phyloP scores from a whole-genome alignment of 2,329 filamentous ascomycete species.

The Aspergillus novoparasiticus region DNA sequence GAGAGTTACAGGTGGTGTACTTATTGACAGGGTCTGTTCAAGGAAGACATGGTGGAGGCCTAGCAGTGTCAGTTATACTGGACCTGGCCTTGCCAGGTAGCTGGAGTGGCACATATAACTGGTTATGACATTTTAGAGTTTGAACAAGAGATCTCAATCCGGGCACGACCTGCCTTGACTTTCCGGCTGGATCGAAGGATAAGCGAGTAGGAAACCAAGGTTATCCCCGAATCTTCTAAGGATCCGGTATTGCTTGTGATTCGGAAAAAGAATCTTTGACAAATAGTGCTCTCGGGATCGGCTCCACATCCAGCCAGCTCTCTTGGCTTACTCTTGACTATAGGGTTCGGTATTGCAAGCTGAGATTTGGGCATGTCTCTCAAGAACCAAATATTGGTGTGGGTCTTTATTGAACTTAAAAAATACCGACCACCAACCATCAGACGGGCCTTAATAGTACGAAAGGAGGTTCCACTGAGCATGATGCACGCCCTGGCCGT shows the following conservation, averaged over 20 bases:
- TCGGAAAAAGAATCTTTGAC: not conserved
- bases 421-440: not conserved
- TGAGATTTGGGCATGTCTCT: conserved; percentile 1
- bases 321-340: not conserved
- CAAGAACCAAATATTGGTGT: not conserved
- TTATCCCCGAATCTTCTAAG: not conserved
- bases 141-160: not conserved
- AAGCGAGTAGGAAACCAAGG: not conserved
- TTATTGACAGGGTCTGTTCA: not conserved
- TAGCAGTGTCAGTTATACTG: not conserved
- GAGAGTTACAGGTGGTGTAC: not conserved
- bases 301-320: not conserved
- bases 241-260: not conserved
- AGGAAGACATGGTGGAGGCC: not conserved
- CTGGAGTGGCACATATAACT: not conserved
- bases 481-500: not conserved
- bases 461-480: not conserved
- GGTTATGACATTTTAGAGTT: not conserved
- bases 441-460: not conserved
- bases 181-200: not conserved
- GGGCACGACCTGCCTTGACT: not conserved
- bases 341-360: not conserved
- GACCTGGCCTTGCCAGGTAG: not conserved
- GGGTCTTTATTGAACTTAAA: not conserved
- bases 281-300: not conserved